Percentiles rank a stretch among this genome's conserved stretches.
These are phyloP conservation scores for Ophidiomyces ophidiicola DNA, from an alignment of 2,329 filamentous ascomycete genomes.

Conservation along the genomic window DNA sequence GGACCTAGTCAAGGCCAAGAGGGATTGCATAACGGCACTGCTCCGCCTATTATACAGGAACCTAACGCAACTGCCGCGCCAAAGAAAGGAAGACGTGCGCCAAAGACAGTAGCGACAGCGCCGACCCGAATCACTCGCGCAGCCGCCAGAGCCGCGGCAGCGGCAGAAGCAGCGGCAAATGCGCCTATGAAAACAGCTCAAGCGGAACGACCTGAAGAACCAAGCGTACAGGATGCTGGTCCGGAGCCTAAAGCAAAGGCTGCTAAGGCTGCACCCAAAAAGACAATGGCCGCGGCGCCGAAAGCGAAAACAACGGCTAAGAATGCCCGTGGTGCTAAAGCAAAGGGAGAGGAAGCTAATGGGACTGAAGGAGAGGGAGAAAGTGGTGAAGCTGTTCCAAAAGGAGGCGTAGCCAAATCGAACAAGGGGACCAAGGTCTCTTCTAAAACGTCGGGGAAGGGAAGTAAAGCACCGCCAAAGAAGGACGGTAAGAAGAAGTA, in stretches of 20 bases:
- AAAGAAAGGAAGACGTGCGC: background rate
- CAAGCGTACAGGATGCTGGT: background rate
- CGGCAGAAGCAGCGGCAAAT: slow-evolving; percentile 1
- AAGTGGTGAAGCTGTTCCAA: background rate
- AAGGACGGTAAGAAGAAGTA: slow-evolving; percentile 6
- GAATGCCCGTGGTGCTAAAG: background rate
- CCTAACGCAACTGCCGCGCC: background rate
- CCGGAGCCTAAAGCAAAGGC: background rate
- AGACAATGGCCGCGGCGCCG: background rate
- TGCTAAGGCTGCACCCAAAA: background rate
- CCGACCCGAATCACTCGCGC: background rate
- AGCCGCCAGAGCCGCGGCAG: background rate
- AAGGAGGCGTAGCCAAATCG: background rate
- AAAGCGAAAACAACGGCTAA: background rate
- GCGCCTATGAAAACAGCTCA: background rate
- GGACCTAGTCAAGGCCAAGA: background rate
- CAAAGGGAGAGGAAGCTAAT: background rate
- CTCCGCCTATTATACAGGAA: no score
- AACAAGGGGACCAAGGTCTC: slow-evolving; percentile 1
- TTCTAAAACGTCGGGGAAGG: background rate
- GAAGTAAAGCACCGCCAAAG: slow-evolving; percentile 1
- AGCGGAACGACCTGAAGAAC: background rate
- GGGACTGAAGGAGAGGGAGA: background rate
- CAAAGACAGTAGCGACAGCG: background rate
- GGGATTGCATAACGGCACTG: background rate